Conservation (phyloP, 768 basidiomycete species). For the Filobasidium wieringae region DNA sequence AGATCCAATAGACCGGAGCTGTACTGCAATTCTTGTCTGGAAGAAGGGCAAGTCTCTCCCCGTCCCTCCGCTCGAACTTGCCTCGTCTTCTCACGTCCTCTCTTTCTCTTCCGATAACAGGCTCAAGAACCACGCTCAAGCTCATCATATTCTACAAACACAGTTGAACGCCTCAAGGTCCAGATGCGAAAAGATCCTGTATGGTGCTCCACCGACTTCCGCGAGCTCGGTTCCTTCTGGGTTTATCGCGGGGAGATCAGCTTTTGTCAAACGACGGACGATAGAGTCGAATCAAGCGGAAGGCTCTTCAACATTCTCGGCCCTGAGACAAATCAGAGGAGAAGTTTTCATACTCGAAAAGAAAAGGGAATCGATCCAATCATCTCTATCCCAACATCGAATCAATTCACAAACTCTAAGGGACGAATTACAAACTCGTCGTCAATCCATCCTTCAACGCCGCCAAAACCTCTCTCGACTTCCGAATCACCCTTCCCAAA, state of each 20-base stretch:
- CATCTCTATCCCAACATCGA: too few relatives aligned
- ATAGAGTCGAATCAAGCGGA: neutral
- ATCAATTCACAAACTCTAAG: neutral
- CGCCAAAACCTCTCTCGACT: too few relatives aligned
- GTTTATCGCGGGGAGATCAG: neutral
- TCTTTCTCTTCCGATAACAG: neutral
- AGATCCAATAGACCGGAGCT: neutral
- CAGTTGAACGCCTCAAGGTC: slow-evolving; percentile 4
- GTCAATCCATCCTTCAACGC: neutral
- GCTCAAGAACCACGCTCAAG: slow-evolving; percentile 10
- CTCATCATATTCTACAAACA: slow-evolving; percentile 5
- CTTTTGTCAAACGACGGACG: too few relatives aligned
- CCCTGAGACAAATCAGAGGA: neutral
- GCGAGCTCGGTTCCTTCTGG: neutral
- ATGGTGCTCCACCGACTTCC: neutral
- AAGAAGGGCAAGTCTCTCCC: slow-evolving; percentile 3
- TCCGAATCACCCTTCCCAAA: neutral
- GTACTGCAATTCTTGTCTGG: slow-evolving; percentile 5
- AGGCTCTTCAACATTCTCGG: too few relatives aligned
- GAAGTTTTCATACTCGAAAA: too few relatives aligned
- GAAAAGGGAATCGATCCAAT: too few relatives aligned
- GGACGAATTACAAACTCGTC: neutral
- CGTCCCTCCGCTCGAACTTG: neutral
- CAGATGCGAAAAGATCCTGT: slow-evolving; percentile 7
- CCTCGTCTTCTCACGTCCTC: neutral